Percentiles rank a stretch among this genome's conserved stretches.
These are phyloP conservation scores for Neurospora sp. DNA, from an alignment of 495 filamentous ascomycete genomes.

Conservation along the genomic window DNA sequence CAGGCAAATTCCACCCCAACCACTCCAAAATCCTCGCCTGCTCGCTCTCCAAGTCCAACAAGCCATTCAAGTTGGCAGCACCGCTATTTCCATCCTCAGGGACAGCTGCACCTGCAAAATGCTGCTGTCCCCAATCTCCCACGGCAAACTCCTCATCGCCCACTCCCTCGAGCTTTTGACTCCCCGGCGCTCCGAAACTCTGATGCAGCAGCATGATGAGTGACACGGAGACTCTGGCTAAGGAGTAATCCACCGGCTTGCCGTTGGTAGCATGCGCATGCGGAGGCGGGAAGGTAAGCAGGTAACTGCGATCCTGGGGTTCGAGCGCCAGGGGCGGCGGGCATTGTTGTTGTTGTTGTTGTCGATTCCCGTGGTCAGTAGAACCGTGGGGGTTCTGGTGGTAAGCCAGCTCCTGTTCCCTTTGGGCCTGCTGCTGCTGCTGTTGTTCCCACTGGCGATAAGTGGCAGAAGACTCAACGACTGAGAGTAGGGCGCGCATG, in stretches of 20 bases:
- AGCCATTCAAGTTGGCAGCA: neutral
- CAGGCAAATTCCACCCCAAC: neutral
- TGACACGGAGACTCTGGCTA: neutral
- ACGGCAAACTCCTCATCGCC: neutral
- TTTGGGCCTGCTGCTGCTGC: neutral
- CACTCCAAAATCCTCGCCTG: neutral
- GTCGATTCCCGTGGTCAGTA: neutral
- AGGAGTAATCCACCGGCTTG: neutral
- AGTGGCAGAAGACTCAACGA: neutral
- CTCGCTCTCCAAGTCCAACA: neutral
- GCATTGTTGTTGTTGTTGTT: neutral
- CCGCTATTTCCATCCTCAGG: neutral
- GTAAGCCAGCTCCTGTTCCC: neutral
- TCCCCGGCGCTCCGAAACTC: neutral
- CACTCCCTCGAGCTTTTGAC: neutral
- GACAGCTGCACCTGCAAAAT: neutral
- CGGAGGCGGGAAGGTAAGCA: neutral
- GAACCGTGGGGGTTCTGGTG: neutral
- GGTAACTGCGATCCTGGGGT: neutral
- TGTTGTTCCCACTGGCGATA: neutral
- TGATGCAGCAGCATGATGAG: neutral
- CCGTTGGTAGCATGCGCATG: neutral
- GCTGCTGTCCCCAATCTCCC: neutral
- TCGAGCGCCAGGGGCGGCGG: neutral
- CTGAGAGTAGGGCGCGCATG: neutral